A percentile compares a stretch with the other conserved stretches of the same genome.
phyloP scores from a whole-genome alignment of 306 rosid genomes.

The Macrotyloma uniflorum region DNA sequence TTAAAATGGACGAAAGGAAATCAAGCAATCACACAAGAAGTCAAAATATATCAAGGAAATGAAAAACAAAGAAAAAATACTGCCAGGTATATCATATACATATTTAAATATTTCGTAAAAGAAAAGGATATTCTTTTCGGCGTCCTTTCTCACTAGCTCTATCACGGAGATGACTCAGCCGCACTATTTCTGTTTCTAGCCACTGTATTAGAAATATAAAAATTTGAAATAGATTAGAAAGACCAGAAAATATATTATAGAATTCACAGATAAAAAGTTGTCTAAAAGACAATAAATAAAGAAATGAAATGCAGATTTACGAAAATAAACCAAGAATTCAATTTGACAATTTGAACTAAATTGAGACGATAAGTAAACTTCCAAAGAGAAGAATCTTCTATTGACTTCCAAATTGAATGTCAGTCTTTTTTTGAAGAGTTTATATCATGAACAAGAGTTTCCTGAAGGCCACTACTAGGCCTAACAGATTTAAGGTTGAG shows the following conservation, averaged over 20 bases:
- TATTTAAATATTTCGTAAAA: neutral
- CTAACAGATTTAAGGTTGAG: neutral
- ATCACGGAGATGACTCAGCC: constrained; percentile 97
- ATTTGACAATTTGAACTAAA: constrained; percentile 12
- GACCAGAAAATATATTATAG: constrained; percentile 2
- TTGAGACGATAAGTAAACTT: neutral
- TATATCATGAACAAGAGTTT: neutral
- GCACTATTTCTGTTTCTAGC: constrained; percentile 85
- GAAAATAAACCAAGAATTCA: constrained; percentile 17
- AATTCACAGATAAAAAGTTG: neutral
- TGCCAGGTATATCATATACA: constrained; percentile 16
- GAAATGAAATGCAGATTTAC: constrained; percentile 15
- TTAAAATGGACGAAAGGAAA: constrained; percentile 6
- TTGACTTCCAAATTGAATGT: constrained; percentile 6
- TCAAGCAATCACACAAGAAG: constrained; percentile 6
- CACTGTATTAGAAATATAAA: constrained; percentile 65
- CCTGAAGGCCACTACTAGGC: neutral
- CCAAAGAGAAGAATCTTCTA: constrained; percentile 1
- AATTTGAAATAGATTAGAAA: constrained; percentile 30
- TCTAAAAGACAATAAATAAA: constrained; percentile 1
- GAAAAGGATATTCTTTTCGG: constrained; percentile 95
- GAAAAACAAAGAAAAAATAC: constrained; percentile 10
- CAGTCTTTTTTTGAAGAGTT: constrained; percentile 20
- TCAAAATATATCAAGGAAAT: neutral
- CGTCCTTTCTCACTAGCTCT: constrained; percentile 99